phyloP scores from a whole-genome alignment of 2,329 filamentous ascomycete species.

The Penicillium griseofulvum region DNA sequence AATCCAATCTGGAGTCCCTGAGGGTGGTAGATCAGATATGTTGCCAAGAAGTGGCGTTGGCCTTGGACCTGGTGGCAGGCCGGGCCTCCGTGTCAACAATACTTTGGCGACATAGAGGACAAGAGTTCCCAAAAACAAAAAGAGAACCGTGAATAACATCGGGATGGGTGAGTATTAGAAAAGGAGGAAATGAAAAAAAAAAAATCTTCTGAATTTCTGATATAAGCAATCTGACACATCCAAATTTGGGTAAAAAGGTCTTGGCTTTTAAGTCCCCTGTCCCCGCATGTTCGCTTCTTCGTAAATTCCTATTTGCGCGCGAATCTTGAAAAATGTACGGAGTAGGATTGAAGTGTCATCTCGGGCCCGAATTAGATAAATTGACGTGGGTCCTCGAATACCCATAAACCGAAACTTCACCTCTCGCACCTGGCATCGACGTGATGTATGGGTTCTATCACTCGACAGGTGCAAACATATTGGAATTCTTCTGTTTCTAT shows the following conservation, averaged over 20 bases:
- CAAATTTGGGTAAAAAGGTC: no score
- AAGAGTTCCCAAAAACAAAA: not conserved
- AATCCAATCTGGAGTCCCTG: constrained; percentile 38
- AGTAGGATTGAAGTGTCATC: no score
- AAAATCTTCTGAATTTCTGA: no score
- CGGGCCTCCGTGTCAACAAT: not conserved
- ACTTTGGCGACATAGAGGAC: constrained; percentile 2
- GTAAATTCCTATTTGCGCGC: no score
- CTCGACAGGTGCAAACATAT: not conserved
- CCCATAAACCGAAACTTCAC: not conserved
- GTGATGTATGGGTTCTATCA: constrained; percentile 6
- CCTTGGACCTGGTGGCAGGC: constrained; percentile 52
- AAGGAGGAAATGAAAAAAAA: not conserved
- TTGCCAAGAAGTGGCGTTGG: constrained; percentile 52
- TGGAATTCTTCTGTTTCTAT: not conserved
- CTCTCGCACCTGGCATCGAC: not conserved
- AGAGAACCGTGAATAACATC: not conserved
- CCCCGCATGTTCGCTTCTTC: no score
- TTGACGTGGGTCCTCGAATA: no score
- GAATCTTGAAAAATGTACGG: no score
- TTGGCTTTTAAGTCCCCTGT: no score
- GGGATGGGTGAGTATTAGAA: no score
- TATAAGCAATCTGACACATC: not conserved
- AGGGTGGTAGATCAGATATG: constrained; percentile 47
- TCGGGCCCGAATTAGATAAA: no score